Evolutionary conservation across 2,329 filamentous ascomycete genomes (phyloP), one percentile per base, ranked within the genome.

Genomic region (Zopfia rhizophila): DNA sequence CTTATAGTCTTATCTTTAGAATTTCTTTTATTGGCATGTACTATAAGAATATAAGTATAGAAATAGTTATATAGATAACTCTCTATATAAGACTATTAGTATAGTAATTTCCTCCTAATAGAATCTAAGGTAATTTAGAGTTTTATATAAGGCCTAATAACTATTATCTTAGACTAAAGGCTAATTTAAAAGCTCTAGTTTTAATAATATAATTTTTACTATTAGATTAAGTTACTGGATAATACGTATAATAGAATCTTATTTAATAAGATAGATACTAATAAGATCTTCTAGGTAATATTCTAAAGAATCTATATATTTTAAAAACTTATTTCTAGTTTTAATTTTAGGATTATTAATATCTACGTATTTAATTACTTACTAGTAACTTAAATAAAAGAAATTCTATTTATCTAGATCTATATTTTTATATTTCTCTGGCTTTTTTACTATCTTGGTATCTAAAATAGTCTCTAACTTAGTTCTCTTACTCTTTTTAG

Each of bases 141-240:
- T 78, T 57, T 89, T 84, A 53, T 82, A 88, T 0, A 91, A 70
- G 11, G 80, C 79, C 45, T 84, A 80, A 3, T 87, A 78, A 25
- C 70, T 73, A 4, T 81, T 72, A 0, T 84, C 77, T 82, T 83
- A 88, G 0, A 84, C 78, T 8, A 72, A 67, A 5, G 83, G 82
- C 13, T 64, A 46, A 13, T 66, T 65, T 13, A 39, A 33, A 5
- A 76, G 69, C 4, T 56, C 35, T 6, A 70, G 69, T 38, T 65
- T 69, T 14, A 38, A 45, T 5, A 23, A 69, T 66, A 67, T 56
- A 53, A 12, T 87, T 87, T 65, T 70, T 27, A 17, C 47, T 29
- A 18, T 60, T 44, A 23, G 30, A 25, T 10, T 21, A 29, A 2
- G 13, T 31, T 19, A 35, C 31, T 19, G 22, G 31, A 16, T n/a